Base-by-base conservation (phyloP, 495 filamentous ascomycete genomes). In the Penicillium ochrochloron region DNA sequence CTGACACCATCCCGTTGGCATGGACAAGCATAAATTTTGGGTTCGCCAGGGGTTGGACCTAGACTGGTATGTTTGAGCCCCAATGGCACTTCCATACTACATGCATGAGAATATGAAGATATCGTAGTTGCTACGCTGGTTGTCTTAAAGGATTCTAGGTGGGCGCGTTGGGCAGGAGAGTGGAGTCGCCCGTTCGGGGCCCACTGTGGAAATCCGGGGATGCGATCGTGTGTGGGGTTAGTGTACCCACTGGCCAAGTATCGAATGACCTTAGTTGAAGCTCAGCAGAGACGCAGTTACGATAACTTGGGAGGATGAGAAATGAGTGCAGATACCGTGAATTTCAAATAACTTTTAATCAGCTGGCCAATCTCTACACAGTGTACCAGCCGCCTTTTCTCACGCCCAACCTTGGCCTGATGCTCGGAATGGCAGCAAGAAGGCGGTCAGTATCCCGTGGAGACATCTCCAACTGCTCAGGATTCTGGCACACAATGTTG, bases 131-230 rank as follows among this genome's bases (percentile, higher is more conserved):
- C 31, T 37, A 21, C 37, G 31, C 10, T 56, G 33, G 7, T 14
- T 27, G 42, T 33, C 37, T 53, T 23, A 61, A 29, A 31, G 9
- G 29, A 34, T 55, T 35, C 2, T 10, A n/a, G 23, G 37, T 33
- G 34, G 25, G 31, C 29, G n/a, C 51, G n/a, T 33, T 39, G 46
- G 48, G 50, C 57, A 25, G 17, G 8, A 23, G 11, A 48, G 60
- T 62, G 61, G 54, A 53, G 61, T 64, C 39, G 37, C 9, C 53
- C 53, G 53, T 54, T 57, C 37, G n/a, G 60, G 61, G 41, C 61
- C 61, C 61, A 64, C 61, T 59, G 55, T 54, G 55, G 61, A 59
- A 64, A 64, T 59, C 55, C 56, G 61, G 61, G 41, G 55, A 57
- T 51, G 42, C 53, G 42, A 52, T 58, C 54, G 29, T 61, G 56